Evolutionary conservation across 106 monocot genomes (phyloP), one percentile per base, ranked within the genome.

Genomic region (Amphibolis antarctica): DNA sequence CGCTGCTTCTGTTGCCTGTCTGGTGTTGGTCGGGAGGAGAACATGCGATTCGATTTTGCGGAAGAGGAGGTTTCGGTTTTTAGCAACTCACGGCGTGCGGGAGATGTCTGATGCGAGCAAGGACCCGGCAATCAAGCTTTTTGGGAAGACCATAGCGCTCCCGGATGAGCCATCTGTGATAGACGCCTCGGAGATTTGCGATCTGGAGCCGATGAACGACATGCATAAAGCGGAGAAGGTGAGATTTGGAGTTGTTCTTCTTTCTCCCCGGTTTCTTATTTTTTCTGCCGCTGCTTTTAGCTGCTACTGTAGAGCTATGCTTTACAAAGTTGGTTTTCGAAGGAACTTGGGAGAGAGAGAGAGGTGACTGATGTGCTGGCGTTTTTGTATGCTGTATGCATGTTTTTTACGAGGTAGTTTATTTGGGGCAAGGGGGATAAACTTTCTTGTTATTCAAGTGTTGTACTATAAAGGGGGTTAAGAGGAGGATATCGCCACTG

Each of bases 81-180:
- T 15, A 9, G 12, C 48, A n/a, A 17, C 14, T 12, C 11, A 28
- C 17, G 5, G 31, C 53, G n/a, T n/a, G n/a, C n/a, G n/a, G 15
- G 67, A 36, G 29, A 70, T 74, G 86, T 46, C 64, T 47, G 56
- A 46, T 59, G 67, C 65, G 50, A 43, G 31, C 45, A 64, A 45
- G 63, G 84, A 89, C 75, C 79, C 89, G 52, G 85, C 82, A 62
- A 85, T 89, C 55, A 89, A 89, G 82, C 79, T 89, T 23, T 89
- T 89, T 69, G 89, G 89, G 36, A 71, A 45, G 74, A 90, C 80
- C 13, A 90, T 90, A 28, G 63, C 82, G 27, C 44, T 86, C 15
- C 48, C 62, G 24, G 82, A 85, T 49, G 42, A n/a, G 54, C 61
- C 44, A 59, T 36, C 51, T 42, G n/a, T 10, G 55, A 60, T 18